A percentile compares a stretch with the other conserved stretches of the same genome.
phyloP scores from a whole-genome alignment of 768 basidiomycete genomes.

The Leucogyrophana mollusca region DNA sequence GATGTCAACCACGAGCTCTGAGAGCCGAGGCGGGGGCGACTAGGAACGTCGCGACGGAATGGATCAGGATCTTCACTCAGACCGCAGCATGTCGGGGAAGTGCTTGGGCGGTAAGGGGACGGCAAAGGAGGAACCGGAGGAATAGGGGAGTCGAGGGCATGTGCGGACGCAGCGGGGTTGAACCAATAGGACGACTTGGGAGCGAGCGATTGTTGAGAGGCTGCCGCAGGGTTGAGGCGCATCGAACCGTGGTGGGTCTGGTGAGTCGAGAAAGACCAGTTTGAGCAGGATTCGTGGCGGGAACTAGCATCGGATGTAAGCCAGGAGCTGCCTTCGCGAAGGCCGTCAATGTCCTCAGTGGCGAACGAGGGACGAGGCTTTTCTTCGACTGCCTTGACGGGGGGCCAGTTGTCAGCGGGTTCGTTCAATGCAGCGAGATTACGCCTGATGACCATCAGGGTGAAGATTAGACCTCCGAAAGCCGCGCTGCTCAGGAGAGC shows the following conservation, averaged over 20 bases:
- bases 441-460: conserved; percentile 62
- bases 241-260: conserved; percentile 41
- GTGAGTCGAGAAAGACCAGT: conserved; percentile 74
- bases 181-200: conserved; percentile 67
- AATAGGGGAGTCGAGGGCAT: conserved; percentile 38
- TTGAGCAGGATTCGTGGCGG: conserved; percentile 57
- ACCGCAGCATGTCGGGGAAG: conserved; percentile 39
- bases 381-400: conserved; percentile 48
- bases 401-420: conserved; percentile 58
- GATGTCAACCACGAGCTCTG: conserved; percentile 77
- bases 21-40: conserved; percentile 54
- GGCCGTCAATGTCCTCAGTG: conserved; percentile 69
- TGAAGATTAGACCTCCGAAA: conserved; percentile 60
- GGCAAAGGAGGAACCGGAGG: conserved; percentile 62
- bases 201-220: conserved; percentile 32
- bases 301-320: conserved; percentile 64
- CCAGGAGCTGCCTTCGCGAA: conserved; percentile 80
- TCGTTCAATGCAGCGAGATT: conserved; percentile 59
- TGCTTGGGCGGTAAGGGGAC: conserved; percentile 48
- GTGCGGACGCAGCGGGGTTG: conserved; percentile 41
- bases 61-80: conserved; percentile 56
- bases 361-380: conserved; percentile 62
- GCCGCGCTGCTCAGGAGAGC: conserved; percentile 50
- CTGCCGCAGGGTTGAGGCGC: conserved; percentile 18
- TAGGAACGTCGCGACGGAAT: conserved; percentile 56